Evolutionary conservation across 345 rosid genomes (phyloP).

Genomic region (Arabis alpina): DNA sequence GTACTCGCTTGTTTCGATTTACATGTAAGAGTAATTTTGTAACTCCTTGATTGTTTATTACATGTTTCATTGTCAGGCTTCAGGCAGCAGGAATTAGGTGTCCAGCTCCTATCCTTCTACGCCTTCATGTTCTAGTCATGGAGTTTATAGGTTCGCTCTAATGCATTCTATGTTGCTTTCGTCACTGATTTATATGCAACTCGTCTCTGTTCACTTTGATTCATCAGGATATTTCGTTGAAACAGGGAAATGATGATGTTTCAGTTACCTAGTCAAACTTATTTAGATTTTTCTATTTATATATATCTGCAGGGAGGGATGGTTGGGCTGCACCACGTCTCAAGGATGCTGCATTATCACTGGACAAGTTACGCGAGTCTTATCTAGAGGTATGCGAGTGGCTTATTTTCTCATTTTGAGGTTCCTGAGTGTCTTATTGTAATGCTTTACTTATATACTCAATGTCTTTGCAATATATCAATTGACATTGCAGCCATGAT

Average conservation of each 20-base stretch:
- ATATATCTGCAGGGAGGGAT: slow-evolving; percentile 58
- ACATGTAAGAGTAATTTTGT: neutral
- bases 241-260: neutral
- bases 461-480: neutral
- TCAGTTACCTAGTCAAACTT: neutral
- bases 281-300: slow-evolving; percentile 10
- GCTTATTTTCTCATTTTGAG: neutral
- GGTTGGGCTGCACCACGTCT: slow-evolving; percentile 99
- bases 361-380: slow-evolving; percentile 85
- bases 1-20: neutral
- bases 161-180: neutral
- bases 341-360: slow-evolving; percentile 90
- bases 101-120: slow-evolving; percentile 71
- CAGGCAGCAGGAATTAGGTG: slow-evolving; percentile 94
- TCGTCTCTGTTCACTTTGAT: neutral
- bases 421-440: neutral
- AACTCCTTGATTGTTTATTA: slow-evolving; percentile 1
- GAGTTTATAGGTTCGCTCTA: slow-evolving; percentile 83
- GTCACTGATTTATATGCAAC: neutral
- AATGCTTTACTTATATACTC: neutral
- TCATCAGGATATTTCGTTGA: neutral
- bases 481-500: neutral
- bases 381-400: slow-evolving; percentile 73
- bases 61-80: slow-evolving; percentile 58
- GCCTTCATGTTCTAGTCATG: slow-evolving; percentile 97